Conservation (phyloP, 345 rosid species). For the Melaleuca alternifolia region DNA sequence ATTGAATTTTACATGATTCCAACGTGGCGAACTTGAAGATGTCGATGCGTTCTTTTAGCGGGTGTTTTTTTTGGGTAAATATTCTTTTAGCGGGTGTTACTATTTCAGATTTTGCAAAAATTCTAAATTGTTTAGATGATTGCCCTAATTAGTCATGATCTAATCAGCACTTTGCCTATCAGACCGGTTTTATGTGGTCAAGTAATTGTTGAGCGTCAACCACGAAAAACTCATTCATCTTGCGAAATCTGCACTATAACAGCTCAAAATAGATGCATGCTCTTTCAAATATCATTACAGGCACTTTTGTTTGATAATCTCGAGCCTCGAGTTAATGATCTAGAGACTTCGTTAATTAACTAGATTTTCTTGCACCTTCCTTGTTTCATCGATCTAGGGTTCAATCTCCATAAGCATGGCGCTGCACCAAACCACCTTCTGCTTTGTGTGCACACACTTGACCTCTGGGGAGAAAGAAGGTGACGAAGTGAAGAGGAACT, state of each 20-base stretch:
- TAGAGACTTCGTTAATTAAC: background rate
- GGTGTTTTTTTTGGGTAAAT: too few relatives aligned
- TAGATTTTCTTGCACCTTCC: background rate
- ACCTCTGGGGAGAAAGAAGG: constrained; percentile 94
- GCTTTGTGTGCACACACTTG: constrained; percentile 88
- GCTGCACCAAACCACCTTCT: constrained; percentile 50
- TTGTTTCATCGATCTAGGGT: constrained; percentile 32
- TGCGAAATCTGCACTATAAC: background rate
- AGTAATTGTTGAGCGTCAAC: background rate
- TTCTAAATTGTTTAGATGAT: background rate
- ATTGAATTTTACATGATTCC: background rate
- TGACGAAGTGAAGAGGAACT: constrained; percentile 67
- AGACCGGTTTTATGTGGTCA: background rate
- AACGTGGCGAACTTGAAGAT: background rate
- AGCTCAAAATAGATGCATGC: background rate
- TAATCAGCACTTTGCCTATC: background rate
- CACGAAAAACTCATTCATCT: background rate
- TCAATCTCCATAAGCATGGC: constrained; percentile 85
- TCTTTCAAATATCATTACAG: background rate
- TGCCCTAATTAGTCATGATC: background rate
- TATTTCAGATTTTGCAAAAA: background rate
- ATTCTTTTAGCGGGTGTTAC: background rate
- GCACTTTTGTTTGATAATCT: background rate
- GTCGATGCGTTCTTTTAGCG: background rate
- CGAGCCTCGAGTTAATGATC: background rate